A percentile compares a stretch with the other conserved stretches of the same genome.
Evolutionary conservation across 768 basidiomycete genomes (phyloP).

Genomic region (Calocera cornea): DNA sequence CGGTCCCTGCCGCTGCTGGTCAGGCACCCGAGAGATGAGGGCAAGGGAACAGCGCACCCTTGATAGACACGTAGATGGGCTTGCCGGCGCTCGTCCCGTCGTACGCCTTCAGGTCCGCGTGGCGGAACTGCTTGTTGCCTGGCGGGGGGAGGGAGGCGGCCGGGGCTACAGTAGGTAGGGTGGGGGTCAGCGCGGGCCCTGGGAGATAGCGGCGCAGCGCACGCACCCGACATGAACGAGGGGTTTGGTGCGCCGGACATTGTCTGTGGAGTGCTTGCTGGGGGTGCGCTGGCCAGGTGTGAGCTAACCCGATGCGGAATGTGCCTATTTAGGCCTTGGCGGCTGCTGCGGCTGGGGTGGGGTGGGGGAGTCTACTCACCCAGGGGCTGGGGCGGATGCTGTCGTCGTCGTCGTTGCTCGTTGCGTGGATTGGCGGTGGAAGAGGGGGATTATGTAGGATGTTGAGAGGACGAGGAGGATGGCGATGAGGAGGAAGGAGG

Average conservation of each 20-base stretch:
- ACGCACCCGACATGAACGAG: background rate
- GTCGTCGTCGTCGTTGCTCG: too few relatives aligned
- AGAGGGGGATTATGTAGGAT: background rate
- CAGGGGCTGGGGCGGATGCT: background rate
- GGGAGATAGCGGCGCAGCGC: background rate
- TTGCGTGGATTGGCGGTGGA: background rate
- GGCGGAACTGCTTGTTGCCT: constrained; percentile 65
- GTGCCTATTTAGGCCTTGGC: background rate
- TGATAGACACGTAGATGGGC: constrained; percentile 87
- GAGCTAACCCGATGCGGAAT: background rate
- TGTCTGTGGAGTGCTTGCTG: background rate
- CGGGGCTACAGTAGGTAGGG: background rate
- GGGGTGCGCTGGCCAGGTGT: background rate
- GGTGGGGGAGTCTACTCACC: too few relatives aligned
- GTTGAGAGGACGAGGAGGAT: background rate
- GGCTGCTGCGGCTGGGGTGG: too few relatives aligned
- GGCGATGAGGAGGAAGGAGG: background rate
- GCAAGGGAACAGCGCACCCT: constrained; percentile 38
- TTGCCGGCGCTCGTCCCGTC: constrained; percentile 51
- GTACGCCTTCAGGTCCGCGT: constrained; percentile 49
- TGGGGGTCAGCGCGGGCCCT: background rate
- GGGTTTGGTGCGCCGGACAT: background rate
- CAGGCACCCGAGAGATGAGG: background rate
- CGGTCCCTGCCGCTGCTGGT: constrained; percentile 54
- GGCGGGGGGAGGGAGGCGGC: constrained; percentile 30